Evolutionary conservation across 371 early-diverging fungal species (phyloP), one percentile per base, ranked within the genome.

Genomic region (Dinochytrium kinnereticum): DNA sequence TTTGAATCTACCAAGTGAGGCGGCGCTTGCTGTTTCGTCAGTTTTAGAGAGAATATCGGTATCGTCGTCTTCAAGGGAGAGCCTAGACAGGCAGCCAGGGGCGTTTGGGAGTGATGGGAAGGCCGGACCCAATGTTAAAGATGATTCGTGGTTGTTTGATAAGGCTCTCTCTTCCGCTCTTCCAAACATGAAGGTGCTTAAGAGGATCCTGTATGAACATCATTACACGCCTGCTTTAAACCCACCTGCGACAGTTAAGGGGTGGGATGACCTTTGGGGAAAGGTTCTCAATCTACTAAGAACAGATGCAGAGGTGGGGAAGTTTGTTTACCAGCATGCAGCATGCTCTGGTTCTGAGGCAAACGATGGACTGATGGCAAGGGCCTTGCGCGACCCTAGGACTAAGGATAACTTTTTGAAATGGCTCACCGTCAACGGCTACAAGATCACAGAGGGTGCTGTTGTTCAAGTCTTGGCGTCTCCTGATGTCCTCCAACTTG

Each of bases 151-250:
- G 36, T 21, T 51, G 37, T 76, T 71, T 51, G 30, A 71, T 17
- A 24, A 33, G 33, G 30, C 44, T 33, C 31, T 71, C 17, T 0
- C 51, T 31, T 33, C 49, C 21, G 53, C 24, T 10, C 24, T 19
- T 21, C 71, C 71, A 2, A 59, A 76, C 44, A n/a, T 76, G 10
- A 44, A 37, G n/a, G 51, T 40, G 21, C 51, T 76, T 26, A 49
- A 49, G 28, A 51, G 28, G 50, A 34, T 76, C 57, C 34, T 67
- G 5, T 49, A 64, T 31, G 68, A 64, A 7, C 51, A 76, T 50
- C 68, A 71, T 36, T 76, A 66, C 38, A 33, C 51, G 34, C 76
- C 76, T 17, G 76, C 61, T 2, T 50, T 76, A 30, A 28, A 61
- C 69, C 69, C 37, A 5, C 26, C 36, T 21, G 21, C 26, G n/a